Percentiles rank a stretch among this genome's conserved stretches.
Conservation (phyloP, 2,329 filamentous ascomycete genomes). For the Talaromyces atroroseus region DNA sequence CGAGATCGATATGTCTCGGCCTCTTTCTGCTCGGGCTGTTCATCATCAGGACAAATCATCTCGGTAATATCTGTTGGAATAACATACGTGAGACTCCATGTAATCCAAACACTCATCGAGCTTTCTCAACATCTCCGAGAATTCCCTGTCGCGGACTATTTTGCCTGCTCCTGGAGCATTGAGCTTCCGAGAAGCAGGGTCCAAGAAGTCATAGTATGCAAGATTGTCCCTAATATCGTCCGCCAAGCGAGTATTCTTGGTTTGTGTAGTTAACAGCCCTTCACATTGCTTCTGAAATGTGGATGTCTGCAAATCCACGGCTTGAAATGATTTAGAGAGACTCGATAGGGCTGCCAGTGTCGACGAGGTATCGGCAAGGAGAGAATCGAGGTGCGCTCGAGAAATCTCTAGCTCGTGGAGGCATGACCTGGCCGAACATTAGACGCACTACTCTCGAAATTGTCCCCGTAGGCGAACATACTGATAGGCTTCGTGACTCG, state of each 20-base stretch:
- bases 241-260: conserved; percentile 69
- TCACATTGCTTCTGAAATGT: conserved; percentile 91
- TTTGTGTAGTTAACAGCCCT: conserved; percentile 75
- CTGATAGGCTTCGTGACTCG: conserved; percentile 81
- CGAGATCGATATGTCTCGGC: conserved; percentile 80
- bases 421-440: conserved; percentile 54
- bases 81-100: conserved; percentile 74
- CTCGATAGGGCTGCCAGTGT: conserved; percentile 71
- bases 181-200: conserved; percentile 79
- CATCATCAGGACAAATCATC: not conserved
- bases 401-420: conserved; percentile 75
- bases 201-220: conserved; percentile 91
- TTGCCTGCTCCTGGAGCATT: conserved; percentile 88
- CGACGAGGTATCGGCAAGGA: conserved; percentile 70
- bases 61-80: not conserved
- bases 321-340: conserved; percentile 78
- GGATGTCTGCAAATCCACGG: conserved; percentile 86
- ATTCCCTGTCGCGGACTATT: conserved; percentile 75
- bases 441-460: not conserved
- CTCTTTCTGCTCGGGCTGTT: conserved; percentile 74
- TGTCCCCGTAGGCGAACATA: conserved; percentile 40
- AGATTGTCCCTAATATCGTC: conserved; percentile 82
- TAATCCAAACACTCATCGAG: conserved; percentile 88
- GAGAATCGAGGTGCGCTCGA: conserved; percentile 71
- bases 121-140: conserved; percentile 80